These are phyloP conservation scores for Durio zibethinus DNA, from an alignment of 345 rosid species.

Conservation along the genomic window DNA sequence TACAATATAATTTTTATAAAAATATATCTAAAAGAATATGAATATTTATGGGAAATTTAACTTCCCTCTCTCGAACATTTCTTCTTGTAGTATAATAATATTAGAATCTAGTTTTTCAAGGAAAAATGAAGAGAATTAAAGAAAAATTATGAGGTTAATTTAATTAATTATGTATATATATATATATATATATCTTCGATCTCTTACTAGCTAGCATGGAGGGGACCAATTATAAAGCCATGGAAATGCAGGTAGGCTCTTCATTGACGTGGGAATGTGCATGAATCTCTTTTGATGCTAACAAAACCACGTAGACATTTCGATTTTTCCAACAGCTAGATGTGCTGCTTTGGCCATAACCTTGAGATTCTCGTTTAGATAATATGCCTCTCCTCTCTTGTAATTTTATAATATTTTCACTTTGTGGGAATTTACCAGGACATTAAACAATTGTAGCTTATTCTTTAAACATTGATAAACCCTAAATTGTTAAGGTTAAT, in stretches of 20 bases:
- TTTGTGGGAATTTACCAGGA: background rate
- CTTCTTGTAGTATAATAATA: background rate
- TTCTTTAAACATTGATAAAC: background rate
- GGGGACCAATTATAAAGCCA: constrained; percentile 3
- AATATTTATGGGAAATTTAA: constrained; percentile 6
- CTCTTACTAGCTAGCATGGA: background rate
- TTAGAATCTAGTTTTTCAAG: background rate
- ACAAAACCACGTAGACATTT: constrained; percentile 14
- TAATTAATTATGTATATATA: background rate
- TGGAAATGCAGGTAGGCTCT: background rate
- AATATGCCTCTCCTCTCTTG: background rate
- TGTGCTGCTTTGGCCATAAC: background rate
- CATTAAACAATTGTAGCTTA: constrained; percentile 1
- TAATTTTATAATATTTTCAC: background rate
- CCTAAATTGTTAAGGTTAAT: too few relatives aligned
- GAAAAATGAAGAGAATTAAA: background rate
- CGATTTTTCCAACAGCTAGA: background rate
- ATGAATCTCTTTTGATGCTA: constrained; percentile 25
- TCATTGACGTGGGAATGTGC: constrained; percentile 22
- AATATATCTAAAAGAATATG: background rate
- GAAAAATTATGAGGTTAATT: background rate
- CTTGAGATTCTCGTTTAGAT: constrained; percentile 10
- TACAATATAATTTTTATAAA: too few relatives aligned
- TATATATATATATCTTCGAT: background rate
- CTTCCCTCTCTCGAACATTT: constrained; percentile 10